These are phyloP conservation scores for Solanum chilense DNA, from an alignment of 257 asterid genomes.

Conservation along the genomic window DNA sequence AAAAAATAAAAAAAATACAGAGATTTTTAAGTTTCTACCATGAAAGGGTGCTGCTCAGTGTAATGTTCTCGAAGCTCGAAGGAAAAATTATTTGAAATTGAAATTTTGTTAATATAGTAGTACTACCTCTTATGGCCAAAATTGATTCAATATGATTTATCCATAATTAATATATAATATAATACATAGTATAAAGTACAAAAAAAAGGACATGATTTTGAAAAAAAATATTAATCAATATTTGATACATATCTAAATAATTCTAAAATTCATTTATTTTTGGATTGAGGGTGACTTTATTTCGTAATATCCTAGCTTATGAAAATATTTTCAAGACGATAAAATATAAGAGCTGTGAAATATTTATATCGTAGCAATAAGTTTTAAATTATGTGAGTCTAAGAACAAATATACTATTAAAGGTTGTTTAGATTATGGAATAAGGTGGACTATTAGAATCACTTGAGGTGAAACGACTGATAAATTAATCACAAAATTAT, in stretches of 20 bases:
- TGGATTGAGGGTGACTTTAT: too few species aligned
- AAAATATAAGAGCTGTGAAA: too few species aligned
- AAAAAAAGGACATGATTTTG: too few species aligned
- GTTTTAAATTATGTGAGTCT: neutral
- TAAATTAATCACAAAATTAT: neutral
- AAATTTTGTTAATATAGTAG: neutral
- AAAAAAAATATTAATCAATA: too few species aligned
- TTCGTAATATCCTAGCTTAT: neutral
- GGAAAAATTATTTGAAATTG: neutral
- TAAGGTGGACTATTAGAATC: too few species aligned
- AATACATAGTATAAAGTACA: too few species aligned
- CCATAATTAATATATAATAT: too few species aligned
- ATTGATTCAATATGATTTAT: neutral
- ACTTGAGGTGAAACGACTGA: accelerated
- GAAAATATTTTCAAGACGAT: too few species aligned
- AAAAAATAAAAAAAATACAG: neutral
- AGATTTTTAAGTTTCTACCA: neutral
- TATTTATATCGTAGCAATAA: neutral
- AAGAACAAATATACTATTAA: neutral
- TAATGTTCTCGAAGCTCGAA: neutral
- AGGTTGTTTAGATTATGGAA: neutral
- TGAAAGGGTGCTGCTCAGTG: neutral
- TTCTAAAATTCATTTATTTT: too few species aligned
- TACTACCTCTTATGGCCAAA: neutral
- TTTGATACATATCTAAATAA: too few species aligned